Conservation (phyloP, 2,329 filamentous ascomycete species). For the Daldinia eschscholtzii region DNA sequence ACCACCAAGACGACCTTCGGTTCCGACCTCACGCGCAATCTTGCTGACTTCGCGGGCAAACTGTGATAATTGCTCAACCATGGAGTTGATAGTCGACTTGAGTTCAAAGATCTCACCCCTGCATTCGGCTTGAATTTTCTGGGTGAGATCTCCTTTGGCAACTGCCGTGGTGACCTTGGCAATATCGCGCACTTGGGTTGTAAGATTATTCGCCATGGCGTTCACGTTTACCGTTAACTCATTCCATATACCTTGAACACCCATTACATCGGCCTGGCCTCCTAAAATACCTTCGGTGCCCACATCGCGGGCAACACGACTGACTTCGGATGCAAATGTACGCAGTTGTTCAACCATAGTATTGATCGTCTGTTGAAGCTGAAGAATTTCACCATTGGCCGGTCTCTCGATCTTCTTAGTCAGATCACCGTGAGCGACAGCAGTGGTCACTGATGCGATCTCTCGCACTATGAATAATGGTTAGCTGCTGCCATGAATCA, state of each 20-base stretch:
- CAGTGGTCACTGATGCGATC: conserved; percentile 86
- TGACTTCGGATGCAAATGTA: conserved; percentile 87
- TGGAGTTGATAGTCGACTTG: conserved; percentile 98
- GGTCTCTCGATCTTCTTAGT: conserved; percentile 87
- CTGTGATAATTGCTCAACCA: conserved; percentile 97
- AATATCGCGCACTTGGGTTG: conserved; percentile 93
- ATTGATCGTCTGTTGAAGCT: conserved; percentile 88
- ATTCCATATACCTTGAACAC: conserved; percentile 90
- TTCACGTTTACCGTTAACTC: conserved; percentile 88
- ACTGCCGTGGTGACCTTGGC: conserved; percentile 82
- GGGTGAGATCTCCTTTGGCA: conserved; percentile 89
- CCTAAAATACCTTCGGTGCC: conserved; percentile 86
- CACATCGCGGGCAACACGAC: conserved; percentile 84
- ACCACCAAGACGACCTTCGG: conserved; percentile 91
- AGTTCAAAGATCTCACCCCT: conserved; percentile 93
- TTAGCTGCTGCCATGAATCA: conserved; percentile 16
- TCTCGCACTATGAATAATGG: conserved; percentile 72
- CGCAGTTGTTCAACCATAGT: conserved; percentile 90
- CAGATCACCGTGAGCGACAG: conserved; percentile 84
- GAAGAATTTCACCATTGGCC: conserved; percentile 83
- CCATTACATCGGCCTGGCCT: conserved; percentile 85
- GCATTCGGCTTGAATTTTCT: conserved; percentile 94
- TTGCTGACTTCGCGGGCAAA: conserved; percentile 98
- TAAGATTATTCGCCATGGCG: conserved; percentile 89
- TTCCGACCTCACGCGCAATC: conserved; percentile 95